These are phyloP conservation scores for Populus alba DNA, from an alignment of 345 rosid genomes.

Conservation along the genomic window DNA sequence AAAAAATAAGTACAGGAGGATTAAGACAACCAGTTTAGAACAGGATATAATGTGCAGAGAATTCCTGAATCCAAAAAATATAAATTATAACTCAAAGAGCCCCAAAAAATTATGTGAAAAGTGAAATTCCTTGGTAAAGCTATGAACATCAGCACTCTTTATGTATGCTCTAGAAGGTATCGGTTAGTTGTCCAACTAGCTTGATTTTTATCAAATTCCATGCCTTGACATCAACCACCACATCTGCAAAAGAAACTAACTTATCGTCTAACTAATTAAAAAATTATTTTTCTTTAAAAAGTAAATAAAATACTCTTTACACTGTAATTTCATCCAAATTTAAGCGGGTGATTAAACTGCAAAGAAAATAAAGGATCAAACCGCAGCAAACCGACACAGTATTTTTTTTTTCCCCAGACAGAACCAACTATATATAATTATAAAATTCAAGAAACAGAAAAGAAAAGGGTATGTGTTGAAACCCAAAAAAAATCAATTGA, in stretches of 20 bases:
- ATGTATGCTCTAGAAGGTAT: not conserved
- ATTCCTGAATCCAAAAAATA: not conserved
- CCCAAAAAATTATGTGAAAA: not conserved
- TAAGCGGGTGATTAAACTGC: not conserved
- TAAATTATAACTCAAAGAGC: not conserved
- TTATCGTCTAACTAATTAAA: not conserved
- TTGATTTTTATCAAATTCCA: not conserved
- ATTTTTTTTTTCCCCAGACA: not conserved
- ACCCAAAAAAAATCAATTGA: not conserved
- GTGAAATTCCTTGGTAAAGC: not conserved
- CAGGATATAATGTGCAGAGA: not conserved
- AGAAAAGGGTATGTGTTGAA: not conserved
- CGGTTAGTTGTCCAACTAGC: not conserved
- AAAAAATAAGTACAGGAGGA: not conserved
- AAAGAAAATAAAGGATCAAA: not conserved
- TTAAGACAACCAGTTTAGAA: not conserved
- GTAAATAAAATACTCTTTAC: not conserved
- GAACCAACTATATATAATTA: not conserved
- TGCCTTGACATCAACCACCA: slow-evolving; percentile 7
- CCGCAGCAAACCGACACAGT: too few relatives aligned
- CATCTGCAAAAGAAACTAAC: slow-evolving; percentile 1
- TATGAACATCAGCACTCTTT: not conserved
- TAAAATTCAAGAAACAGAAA: not conserved
- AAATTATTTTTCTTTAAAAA: not conserved
- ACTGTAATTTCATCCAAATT: not conserved